Conservation (phyloP, 768 basidiomycete genomes). For the Phylloporus sp. region DNA sequence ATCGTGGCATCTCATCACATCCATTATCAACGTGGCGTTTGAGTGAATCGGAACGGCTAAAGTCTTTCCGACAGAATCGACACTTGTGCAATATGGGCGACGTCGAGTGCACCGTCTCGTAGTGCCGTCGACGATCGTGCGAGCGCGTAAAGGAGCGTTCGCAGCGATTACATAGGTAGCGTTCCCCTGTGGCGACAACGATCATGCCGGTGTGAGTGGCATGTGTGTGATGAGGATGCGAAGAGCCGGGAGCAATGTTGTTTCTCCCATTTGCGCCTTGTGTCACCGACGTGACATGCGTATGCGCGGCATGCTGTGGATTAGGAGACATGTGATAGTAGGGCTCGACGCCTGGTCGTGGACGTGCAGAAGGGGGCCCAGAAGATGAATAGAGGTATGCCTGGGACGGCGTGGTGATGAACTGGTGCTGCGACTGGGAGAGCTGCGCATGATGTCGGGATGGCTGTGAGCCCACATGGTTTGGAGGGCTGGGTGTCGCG, state of each 20-base stretch:
- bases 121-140: conserved; percentile 80
- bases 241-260: conserved; percentile 3
- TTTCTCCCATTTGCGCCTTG: conserved; percentile 17
- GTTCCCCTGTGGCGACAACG: conserved; percentile 41
- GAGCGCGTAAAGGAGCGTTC: conserved; percentile 76
- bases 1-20: conserved; percentile 59
- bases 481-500: conserved; percentile 14
- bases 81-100: conserved; percentile 66
- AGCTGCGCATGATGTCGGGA: conserved; percentile 17
- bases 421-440: conserved; percentile 28
- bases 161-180: conserved; percentile 70
- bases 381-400: conserved; percentile 34
- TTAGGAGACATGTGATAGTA: conserved; percentile 40
- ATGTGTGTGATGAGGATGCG: conserved; percentile 7
- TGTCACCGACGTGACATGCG: conserved; percentile 8
- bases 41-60: conserved; percentile 74
- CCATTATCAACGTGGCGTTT: conserved; percentile 83
- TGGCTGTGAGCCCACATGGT: conserved; percentile 12
- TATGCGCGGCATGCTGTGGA: conserved; percentile 29
- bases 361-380: conserved; percentile 24
- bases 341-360: conserved; percentile 33
- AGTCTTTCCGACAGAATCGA: conserved; percentile 70
- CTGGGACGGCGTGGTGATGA: conserved; percentile 51
- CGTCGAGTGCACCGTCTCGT: conserved; percentile 69
- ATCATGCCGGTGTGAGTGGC: conserved; percentile 14